Conservation (phyloP, 2,329 filamentous ascomycete species). For the Colletotrichum tofieldiae region DNA sequence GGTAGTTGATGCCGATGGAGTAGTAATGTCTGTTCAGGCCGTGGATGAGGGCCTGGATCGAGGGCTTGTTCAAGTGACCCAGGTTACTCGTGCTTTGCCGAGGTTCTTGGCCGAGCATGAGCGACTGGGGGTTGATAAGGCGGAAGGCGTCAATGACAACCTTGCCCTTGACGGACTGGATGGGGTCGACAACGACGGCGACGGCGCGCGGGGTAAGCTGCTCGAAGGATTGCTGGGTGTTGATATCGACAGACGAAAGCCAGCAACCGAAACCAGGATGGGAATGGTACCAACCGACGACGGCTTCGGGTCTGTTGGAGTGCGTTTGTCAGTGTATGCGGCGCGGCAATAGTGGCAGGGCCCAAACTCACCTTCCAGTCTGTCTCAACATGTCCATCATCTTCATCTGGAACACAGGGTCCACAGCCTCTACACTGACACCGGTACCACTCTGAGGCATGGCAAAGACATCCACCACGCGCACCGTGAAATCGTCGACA, state of each 20-base stretch:
- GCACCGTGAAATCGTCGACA: conserved; percentile 98
- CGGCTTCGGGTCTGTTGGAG: conserved; percentile 84
- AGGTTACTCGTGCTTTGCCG: conserved; percentile 98
- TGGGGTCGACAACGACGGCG: conserved; percentile 97
- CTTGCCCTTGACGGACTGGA: conserved; percentile 99
- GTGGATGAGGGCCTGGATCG: conserved; percentile 99
- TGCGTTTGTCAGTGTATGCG: conserved; percentile 28
- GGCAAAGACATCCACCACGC: conserved; percentile 98
- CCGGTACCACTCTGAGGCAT: conserved; percentile 99
- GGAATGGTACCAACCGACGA: conserved; percentile 99
- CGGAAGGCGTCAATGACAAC: conserved; percentile 99
- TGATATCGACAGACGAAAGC: conserved; percentile 99
- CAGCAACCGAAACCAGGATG: conserved; percentile 99
- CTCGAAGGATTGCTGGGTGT: conserved; percentile 99
- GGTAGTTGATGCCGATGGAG: conserved; percentile 98
- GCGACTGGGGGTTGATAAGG: conserved; percentile 95
- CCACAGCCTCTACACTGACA: conserved; percentile 97
- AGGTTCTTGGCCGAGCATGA: conserved; percentile 98
- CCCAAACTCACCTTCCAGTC: conserved; percentile 83
- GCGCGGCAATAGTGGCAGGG: conserved; percentile 21
- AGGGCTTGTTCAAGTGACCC: conserved; percentile 98
- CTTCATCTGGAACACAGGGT: conserved; percentile 99
- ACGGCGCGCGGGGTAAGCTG: conserved; percentile 97
- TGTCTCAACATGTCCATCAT: conserved; percentile 99
- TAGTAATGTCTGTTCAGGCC: conserved; percentile 99